Evolutionary conservation across 768 basidiomycete genomes (phyloP), one percentile per base, ranked within the genome.

Genomic region (Xerocomellus chrysenteron): DNA sequence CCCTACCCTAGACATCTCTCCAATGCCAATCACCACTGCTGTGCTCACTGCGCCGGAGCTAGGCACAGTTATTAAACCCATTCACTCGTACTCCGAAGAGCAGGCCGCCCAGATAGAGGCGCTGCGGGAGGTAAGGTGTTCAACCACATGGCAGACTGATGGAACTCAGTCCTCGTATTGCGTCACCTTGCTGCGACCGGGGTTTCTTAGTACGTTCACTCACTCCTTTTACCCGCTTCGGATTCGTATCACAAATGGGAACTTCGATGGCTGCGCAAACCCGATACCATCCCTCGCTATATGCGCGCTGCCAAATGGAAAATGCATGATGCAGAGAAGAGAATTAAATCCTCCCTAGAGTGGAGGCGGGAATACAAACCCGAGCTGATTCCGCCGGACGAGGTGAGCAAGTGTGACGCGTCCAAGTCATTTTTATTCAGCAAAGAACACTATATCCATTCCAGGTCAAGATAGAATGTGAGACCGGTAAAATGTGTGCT

Each of bases 271-370:
- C 73, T 95, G 6, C 74, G 77, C 59, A 83, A 74, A 69, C 80
- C 82, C 37, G 90, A 85, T 72, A 92, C 80, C 60, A 71, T 67
- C 60, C 75, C 68, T 66, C 84, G 92, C 14, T 95, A 94, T 67
- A 84, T 92, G 80, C 84, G 92, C 32, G 90, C 92, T 0, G 81
- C 89, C 3, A 94, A 94, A 65, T 93, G 92, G 91, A 85, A 86
- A 66, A 65, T 86, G 35, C 78, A 80, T 26, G 88, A 95, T 50
- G 91, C 82, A 12, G 84, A 92, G 74, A 85, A 83, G 68, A 79
- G 93, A 48, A 85, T 94, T 57, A 85, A 86, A 67, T 82, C 79
- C 0, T 93, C 91, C 0, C 55, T 94, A 5, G 89, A 91, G 58
- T 94, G 93, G 93, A 78, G 92, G 56, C 76, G 92, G 44, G 89